Conservation (phyloP, 768 basidiomycete species). For the Cyclocybe cylindracea region DNA sequence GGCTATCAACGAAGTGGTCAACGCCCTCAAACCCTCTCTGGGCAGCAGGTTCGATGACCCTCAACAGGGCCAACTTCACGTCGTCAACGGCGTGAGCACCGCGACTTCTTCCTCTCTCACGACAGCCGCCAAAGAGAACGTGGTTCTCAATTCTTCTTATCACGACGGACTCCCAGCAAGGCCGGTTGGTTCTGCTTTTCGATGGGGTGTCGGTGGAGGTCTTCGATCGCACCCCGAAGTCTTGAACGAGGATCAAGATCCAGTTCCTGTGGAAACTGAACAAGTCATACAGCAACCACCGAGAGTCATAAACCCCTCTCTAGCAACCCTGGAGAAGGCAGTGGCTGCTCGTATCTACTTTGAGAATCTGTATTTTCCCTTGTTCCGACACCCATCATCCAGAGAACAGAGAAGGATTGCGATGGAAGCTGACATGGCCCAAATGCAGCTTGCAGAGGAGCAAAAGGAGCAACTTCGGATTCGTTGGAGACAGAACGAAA, state of each 20-base stretch:
- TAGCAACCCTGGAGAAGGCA: slow-evolving; percentile 91
- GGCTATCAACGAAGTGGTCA: slow-evolving; percentile 79
- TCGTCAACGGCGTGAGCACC: slow-evolving; percentile 77
- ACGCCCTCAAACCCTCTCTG: slow-evolving; percentile 61
- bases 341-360: slow-evolving; percentile 93
- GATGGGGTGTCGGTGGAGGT: slow-evolving; percentile 49
- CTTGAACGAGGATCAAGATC: slow-evolving; percentile 50
- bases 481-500: slow-evolving; percentile 87
- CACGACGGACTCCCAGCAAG: slow-evolving; percentile 55
- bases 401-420: slow-evolving; percentile 83
- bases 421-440: slow-evolving; percentile 85
- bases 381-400: slow-evolving; percentile 82
- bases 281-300: slow-evolving; percentile 30
- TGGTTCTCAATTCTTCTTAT: slow-evolving; percentile 41
- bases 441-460: slow-evolving; percentile 66
- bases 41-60: slow-evolving; percentile 41
- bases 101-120: slow-evolving; percentile 72
- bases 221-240: slow-evolving; percentile 68
- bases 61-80: slow-evolving; percentile 60
- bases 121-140: slow-evolving; percentile 74
- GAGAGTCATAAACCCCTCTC: slow-evolving; percentile 77
- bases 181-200: slow-evolving; percentile 61
- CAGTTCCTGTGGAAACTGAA: slow-evolving; percentile 29
- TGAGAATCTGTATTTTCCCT: slow-evolving; percentile 85
- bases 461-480: slow-evolving; percentile 74